Evolutionary conservation across 1,284 basidiomycete genomes (phyloP).

Genomic region (Tremellales sp.): DNA sequence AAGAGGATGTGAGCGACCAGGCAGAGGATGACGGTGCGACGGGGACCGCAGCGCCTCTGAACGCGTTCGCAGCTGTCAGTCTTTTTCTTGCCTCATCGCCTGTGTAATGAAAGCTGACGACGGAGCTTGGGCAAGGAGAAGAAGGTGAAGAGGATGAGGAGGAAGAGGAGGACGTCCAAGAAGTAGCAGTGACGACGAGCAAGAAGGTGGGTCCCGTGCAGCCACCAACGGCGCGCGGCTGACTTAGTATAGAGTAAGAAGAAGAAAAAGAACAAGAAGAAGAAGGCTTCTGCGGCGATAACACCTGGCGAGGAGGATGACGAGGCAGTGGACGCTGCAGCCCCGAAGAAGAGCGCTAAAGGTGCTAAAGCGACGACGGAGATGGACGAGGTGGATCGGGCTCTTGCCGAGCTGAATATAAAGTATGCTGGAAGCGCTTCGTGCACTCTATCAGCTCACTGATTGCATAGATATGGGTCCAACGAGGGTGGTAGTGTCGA

Average conservation of each 20-base stretch:
- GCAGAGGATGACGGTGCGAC: slow-evolving; percentile 34
- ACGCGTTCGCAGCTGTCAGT: slow-evolving; percentile 60
- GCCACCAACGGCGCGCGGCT: neutral
- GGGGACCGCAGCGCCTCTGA: slow-evolving; percentile 13
- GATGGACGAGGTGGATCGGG: slow-evolving; percentile 75
- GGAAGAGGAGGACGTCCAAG: slow-evolving; percentile 22
- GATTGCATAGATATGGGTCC: slow-evolving; percentile 20
- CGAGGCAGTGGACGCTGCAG: slow-evolving; percentile 8
- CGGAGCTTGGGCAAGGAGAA: slow-evolving; percentile 27
- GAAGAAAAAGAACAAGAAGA: slow-evolving; percentile 44
- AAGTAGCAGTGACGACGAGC: slow-evolving; percentile 12
- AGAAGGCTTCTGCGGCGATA: slow-evolving; percentile 24
- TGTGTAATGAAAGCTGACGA: neutral
- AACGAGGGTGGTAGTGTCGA: neutral
- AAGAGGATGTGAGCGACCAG: slow-evolving; percentile 32
- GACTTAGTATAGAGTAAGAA: slow-evolving; percentile 44
- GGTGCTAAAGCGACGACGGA: slow-evolving; percentile 56
- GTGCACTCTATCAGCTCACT: neutral
- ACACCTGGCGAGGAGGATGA: neutral
- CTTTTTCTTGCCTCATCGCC: neutral
- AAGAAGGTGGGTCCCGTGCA: slow-evolving; percentile 28
- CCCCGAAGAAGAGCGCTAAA: slow-evolving; percentile 53
- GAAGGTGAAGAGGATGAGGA: slow-evolving; percentile 12
- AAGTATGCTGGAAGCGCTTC: slow-evolving; percentile 54
- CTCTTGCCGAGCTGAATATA: slow-evolving; percentile 71